Evolutionary conservation across 768 basidiomycete species (phyloP).

Genomic region (Strobilomyces confusus): DNA sequence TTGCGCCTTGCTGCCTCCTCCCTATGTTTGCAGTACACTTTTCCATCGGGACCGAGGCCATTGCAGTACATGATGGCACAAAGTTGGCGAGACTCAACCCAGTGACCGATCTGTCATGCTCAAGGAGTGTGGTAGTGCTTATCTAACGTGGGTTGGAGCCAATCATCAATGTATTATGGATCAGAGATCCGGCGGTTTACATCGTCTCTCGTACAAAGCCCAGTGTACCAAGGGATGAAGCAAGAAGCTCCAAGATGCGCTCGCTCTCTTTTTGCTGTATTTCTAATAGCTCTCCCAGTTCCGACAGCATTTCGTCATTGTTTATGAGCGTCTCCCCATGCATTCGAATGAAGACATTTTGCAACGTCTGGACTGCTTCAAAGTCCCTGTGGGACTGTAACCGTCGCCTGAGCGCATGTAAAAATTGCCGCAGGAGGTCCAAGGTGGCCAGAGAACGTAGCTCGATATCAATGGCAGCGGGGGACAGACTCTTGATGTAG

Average conservation of each 20-base stretch:
- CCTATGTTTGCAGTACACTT: conserved; percentile 38
- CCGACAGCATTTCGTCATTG: conserved; percentile 58
- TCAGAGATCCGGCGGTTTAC: conserved; percentile 23
- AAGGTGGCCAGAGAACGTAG: conserved; percentile 72
- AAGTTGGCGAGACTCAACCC: not conserved
- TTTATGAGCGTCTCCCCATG: conserved; percentile 79
- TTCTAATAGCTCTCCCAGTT: conserved; percentile 54
- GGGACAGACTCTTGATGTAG: conserved; percentile 81
- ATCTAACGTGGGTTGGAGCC: conserved; percentile 16
- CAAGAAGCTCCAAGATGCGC: conserved; percentile 69
- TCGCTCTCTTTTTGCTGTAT: conserved; percentile 77
- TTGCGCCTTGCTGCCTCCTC: conserved; percentile 30
- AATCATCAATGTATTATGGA: not conserved
- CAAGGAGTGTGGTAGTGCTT: conserved; percentile 6
- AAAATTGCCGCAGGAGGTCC: conserved; percentile 61
- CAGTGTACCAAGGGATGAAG: conserved; percentile 70
- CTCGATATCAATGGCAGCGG: conserved; percentile 89
- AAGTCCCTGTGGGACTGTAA: conserved; percentile 83
- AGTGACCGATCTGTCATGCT: not conserved
- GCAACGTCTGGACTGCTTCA: conserved; percentile 88
- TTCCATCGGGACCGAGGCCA: conserved; percentile 25
- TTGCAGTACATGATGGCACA: conserved; percentile 17
- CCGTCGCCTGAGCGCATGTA: conserved; percentile 68
- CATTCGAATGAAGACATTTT: conserved; percentile 77
- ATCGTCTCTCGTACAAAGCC: conserved; percentile 70